Evolutionary conservation across 2,329 filamentous ascomycete genomes (phyloP).

Genomic region (Nigrospora oryzae): DNA sequence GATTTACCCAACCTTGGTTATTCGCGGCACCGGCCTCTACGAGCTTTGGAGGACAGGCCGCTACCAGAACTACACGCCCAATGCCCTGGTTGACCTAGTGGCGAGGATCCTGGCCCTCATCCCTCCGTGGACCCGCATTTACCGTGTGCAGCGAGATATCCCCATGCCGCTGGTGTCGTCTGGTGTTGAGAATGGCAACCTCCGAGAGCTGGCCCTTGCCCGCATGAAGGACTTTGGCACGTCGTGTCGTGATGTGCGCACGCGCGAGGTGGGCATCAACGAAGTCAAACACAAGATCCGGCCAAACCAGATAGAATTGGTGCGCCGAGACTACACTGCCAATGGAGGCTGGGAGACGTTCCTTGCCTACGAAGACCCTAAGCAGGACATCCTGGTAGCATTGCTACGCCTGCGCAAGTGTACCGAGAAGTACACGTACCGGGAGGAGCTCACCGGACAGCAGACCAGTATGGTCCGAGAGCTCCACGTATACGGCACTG

Average conservation of each 20-base stretch:
- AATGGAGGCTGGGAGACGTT: conserved; percentile 99
- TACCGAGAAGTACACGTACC: conserved; percentile 83
- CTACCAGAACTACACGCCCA: conserved; percentile 98
- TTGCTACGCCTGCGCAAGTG: conserved; percentile 85
- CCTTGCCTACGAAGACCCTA: conserved; percentile 93
- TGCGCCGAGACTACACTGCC: conserved; percentile 86
- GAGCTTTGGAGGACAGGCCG: conserved; percentile 94
- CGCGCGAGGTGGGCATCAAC: conserved; percentile 94
- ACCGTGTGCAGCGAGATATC: conserved; percentile 96
- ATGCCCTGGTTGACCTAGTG: conserved; percentile 89
- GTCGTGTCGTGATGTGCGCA: conserved; percentile 90
- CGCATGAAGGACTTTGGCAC: conserved; percentile 99
- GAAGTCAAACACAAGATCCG: conserved; percentile 99
- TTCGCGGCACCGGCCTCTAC: conserved; percentile 91
- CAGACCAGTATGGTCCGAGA: conserved; percentile 89
- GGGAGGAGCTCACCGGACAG: conserved; percentile 76
- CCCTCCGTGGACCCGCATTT: conserved; percentile 96
- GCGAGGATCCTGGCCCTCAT: conserved; percentile 92
- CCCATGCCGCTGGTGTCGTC: conserved; percentile 99
- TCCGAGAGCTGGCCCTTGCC: conserved; percentile 87
- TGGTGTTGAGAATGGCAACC: conserved; percentile 94
- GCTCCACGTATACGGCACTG: conserved; percentile 92
- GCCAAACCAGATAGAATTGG: conserved; percentile 90
- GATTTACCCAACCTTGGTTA: conserved; percentile 96
- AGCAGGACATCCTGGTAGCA: conserved; percentile 95